Evolutionary conservation across 495 filamentous ascomycete genomes (phyloP), one percentile per base, ranked within the genome.

Genomic region (Daldinia grandis): DNA sequence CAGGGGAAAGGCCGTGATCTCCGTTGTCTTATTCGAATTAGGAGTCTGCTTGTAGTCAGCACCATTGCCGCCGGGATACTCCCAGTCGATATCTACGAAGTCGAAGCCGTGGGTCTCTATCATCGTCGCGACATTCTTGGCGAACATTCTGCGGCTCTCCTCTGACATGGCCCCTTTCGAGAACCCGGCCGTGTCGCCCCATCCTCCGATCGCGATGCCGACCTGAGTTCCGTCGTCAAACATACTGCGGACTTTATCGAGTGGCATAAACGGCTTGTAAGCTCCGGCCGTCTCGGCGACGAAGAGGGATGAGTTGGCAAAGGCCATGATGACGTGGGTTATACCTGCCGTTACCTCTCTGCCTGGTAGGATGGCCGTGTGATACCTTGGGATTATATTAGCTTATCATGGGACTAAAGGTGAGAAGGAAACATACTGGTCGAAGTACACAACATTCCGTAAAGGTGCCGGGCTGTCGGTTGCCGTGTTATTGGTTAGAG

Each of bases 51-150:
- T 88, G 81, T 89, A 89, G 61, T 77, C 73, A 7, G 67, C 66
- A 42, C 87, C 88, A 68, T 90, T 89, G 15, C 87, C 88, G 51
- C 88, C 88, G 7, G 89, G 88, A 61, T 87, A 91, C 73, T 91
- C 88, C 89, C 89, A 92, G 68, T 92, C 89, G 57, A 92, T 65
- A 37, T 81, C 78, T n/a, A 84, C 78, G 54, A 87, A 89, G 69
- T 91, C 88, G 60, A 87, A 85, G 2, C 83, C 84, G 6, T 79
- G 77, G 4, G 75, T 71, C 1, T 86, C 76, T 0, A 88, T 66
- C 80, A 89, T 86, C 0, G 73, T 65, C 0, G 83, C 82, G 0
- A 90, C 79, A 72, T 89, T 89, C 67, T 83, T 78, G 4, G 88
- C 88, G 70, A 85, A 90, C 12, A 66, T 73, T 47, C 79, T 65